These are phyloP conservation scores for Zygosaccharomyces gambellarensis DNA, from an alignment of 805 yeast species.

Conservation along the genomic window DNA sequence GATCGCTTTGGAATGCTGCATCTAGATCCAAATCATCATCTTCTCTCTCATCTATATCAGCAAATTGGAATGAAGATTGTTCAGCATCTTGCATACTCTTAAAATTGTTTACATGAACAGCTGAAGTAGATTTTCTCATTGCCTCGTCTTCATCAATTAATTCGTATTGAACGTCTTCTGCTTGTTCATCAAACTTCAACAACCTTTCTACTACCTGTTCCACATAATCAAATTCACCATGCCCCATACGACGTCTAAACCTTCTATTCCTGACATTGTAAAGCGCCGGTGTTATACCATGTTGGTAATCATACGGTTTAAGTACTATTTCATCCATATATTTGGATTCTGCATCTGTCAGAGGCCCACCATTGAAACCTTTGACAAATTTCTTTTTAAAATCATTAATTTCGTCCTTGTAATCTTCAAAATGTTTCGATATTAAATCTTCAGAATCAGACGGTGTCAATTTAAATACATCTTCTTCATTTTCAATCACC, in stretches of 20 bases:
- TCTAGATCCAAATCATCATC: constrained; percentile 56
- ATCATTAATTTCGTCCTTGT: constrained; percentile 27
- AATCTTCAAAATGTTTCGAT: constrained; percentile 28
- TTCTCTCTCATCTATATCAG: constrained; percentile 32
- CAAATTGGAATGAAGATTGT: constrained; percentile 10
- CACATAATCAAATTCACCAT: constrained; percentile 66
- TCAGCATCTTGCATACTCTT: constrained; percentile 5
- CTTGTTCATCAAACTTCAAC: constrained; percentile 70
- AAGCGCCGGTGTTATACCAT: constrained; percentile 82
- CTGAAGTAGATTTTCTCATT: constrained; percentile 24
- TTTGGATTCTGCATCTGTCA: constrained; percentile 28
- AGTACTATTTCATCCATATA: constrained; percentile 22
- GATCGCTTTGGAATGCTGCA: constrained; percentile 45
- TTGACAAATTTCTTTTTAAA: constrained; percentile 23
- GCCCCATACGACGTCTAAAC: constrained; percentile 65
- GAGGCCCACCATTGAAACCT: constrained; percentile 27
- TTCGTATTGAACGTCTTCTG: constrained; percentile 75
- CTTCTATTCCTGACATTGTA: constrained; percentile 64
- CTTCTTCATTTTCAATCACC: constrained; percentile 44
- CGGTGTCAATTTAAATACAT: constrained; percentile 40
- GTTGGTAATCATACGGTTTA: constrained; percentile 43
- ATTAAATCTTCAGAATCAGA: constrained; percentile 41
- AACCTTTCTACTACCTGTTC: constrained; percentile 77
- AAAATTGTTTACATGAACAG: constrained; percentile 16
- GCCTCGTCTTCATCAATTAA: constrained; percentile 53